A percentile compares a stretch with the other conserved stretches of the same genome.
Evolutionary conservation across 805 yeast species (phyloP).

Genomic region (Ogataea salicorniae): DNA sequence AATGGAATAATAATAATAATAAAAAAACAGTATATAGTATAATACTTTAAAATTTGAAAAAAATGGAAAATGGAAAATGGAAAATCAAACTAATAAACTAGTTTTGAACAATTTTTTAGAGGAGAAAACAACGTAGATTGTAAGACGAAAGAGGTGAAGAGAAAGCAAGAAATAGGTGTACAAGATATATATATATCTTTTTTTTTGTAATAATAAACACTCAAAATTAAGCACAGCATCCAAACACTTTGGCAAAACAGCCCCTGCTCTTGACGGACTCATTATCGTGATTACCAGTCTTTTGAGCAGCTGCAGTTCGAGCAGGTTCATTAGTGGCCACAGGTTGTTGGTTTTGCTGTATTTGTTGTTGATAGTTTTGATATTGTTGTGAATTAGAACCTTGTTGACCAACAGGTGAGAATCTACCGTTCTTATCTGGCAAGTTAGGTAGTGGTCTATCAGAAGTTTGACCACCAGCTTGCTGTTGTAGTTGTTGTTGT

Average conservation of each 20-base stretch:
- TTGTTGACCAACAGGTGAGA: constrained; percentile 15
- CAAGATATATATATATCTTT: no score
- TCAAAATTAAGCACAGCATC: constrained; percentile 15
- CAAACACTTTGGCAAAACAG: constrained; percentile 22
- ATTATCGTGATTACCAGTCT: constrained; percentile 13
- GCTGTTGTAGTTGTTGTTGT: constrained; percentile 11
- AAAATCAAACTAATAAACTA: not conserved
- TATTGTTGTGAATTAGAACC: constrained; percentile 3
- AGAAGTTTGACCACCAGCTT: constrained; percentile 17
- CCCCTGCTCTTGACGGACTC: constrained; percentile 22
- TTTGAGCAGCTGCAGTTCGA: constrained; percentile 6
- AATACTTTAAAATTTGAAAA: not conserved
- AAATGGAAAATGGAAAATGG: not conserved
- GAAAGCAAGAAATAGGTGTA: not conserved
- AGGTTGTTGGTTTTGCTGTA: constrained; percentile 20
- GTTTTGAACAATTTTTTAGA: no score
- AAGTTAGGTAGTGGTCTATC: constrained; percentile 32
- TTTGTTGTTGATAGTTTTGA: constrained; percentile 1
- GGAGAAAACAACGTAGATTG: no score
- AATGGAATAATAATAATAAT: constrained; percentile 1
- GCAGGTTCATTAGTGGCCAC: constrained; percentile 16
- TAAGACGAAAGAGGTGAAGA: not conserved
- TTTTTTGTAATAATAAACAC: no score
- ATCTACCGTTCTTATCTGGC: constrained; percentile 25
- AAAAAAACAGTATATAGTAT: not conserved